Evolutionary conservation across 2,329 filamentous ascomycete genomes (phyloP).

Genomic region (Aspergillus jensenii): DNA sequence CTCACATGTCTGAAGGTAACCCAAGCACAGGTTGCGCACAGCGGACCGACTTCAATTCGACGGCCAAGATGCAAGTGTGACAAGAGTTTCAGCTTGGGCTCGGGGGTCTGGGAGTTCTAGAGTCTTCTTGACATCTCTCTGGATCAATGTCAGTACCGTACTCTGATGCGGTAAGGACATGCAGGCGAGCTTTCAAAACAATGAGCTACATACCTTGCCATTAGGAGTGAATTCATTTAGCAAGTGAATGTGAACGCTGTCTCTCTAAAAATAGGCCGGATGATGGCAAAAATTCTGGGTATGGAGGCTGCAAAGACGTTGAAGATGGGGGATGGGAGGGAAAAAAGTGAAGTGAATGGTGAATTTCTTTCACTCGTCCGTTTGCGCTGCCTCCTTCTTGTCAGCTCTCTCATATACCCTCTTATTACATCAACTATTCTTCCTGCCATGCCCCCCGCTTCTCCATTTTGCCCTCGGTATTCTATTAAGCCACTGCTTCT

Average conservation of each 20-base stretch:
- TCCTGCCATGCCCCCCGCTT: not conserved
- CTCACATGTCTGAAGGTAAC: not conserved
- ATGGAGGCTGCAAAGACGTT: too few relatives aligned
- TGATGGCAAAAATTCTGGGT: too few relatives aligned
- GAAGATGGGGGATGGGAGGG: not conserved
- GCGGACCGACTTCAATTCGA: slow-evolving; percentile 5
- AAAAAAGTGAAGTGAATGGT: not conserved
- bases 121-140: not conserved
- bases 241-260: not conserved
- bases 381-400: too few relatives aligned
- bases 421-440: not conserved
- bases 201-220: too few relatives aligned
- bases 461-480: not conserved
- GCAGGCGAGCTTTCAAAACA: too few relatives aligned
- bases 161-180: too few relatives aligned
- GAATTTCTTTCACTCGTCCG: not conserved
- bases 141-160: too few relatives aligned
- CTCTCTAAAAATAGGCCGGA: not conserved
- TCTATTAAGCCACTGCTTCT: not conserved
- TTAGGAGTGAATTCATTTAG: not conserved
- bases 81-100: not conserved
- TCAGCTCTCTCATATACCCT: too few relatives aligned
- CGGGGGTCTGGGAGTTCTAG: too few relatives aligned
- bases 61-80: slow-evolving; percentile 5
- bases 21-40: slow-evolving; percentile 4